Evolutionary conservation across 2,329 filamentous ascomycete species (phyloP).

Genomic region (Phaeosphaeria sp.): DNA sequence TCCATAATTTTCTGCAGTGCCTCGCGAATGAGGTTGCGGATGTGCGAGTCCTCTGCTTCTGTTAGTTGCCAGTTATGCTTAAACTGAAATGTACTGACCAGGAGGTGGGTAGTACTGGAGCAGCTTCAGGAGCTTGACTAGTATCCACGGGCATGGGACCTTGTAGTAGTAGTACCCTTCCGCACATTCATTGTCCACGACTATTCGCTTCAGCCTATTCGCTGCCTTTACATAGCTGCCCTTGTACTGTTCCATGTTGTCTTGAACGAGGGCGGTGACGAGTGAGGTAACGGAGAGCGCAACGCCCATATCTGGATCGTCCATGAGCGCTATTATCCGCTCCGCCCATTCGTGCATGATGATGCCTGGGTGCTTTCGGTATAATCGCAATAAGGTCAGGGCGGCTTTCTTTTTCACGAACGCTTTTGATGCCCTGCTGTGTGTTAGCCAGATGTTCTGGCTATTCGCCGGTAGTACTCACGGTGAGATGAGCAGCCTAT

Average conservation of each 20-base stretch:
- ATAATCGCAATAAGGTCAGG: slow-evolving; percentile 87
- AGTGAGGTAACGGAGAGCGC: slow-evolving; percentile 94
- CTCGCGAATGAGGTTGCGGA: slow-evolving; percentile 89
- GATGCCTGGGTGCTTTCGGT: slow-evolving; percentile 92
- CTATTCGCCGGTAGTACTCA: slow-evolving; percentile 56
- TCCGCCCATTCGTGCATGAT: slow-evolving; percentile 97
- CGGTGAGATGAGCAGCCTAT: slow-evolving; percentile 93
- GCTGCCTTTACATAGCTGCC: slow-evolving; percentile 95
- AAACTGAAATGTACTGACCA: slow-evolving; percentile 57
- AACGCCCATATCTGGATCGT: slow-evolving; percentile 92
- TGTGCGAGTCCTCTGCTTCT: slow-evolving; percentile 80
- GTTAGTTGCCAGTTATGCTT: slow-evolving; percentile 22
- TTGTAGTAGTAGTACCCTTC: slow-evolving; percentile 98
- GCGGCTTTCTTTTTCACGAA: slow-evolving; percentile 99
- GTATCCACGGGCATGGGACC: slow-evolving; percentile 98
- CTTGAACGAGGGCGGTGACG: slow-evolving; percentile 92
- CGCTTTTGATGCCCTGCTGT: slow-evolving; percentile 76
- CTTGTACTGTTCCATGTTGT: slow-evolving; percentile 92
- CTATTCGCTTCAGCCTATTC: slow-evolving; percentile 83
- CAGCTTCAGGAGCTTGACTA: slow-evolving; percentile 89
- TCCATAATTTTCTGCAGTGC: slow-evolving; percentile 91
- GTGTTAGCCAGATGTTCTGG: slow-evolving; percentile 22
- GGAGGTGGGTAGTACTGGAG: slow-evolving; percentile 97
- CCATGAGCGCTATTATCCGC: slow-evolving; percentile 98
- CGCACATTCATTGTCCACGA: slow-evolving; percentile 88